Evolutionary conservation across 768 basidiomycete species (phyloP), one percentile per base, ranked within the genome.

Genomic region (Roridomyces roridus): DNA sequence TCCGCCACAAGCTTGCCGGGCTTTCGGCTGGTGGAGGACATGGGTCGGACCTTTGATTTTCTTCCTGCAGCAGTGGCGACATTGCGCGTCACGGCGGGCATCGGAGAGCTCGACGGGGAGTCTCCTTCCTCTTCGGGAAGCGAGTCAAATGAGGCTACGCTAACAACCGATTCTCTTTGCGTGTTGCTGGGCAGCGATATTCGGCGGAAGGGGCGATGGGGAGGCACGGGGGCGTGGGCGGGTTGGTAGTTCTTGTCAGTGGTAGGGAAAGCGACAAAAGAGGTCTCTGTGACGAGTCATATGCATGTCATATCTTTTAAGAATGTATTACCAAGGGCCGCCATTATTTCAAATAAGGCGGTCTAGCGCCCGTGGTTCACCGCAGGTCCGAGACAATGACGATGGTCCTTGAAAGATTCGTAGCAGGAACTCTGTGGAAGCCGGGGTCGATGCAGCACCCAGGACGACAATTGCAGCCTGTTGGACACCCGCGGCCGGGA

Each of bases 121-220:
- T 57, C 57, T 23, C 69, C 71, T 34, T 71, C 81, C 66, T 90
- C 81, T 66, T 89, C 89, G 4, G 82, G 78, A 9, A 88, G 74
- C 0, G 90, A 91, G 55, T 90, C 89, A 64, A 88, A 85, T 0
- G 92, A 92, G 5, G 85, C 79, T 17, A 91, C 77, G 68, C 89
- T 92, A 44, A 81, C 82, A 11, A 89, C 79, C 0, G 90, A 91
- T 39, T 86, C 81, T 34, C 89, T 75, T 11, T 80, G 68, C 9
- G 80, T 79, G 52, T 81, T 69, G 35, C 82, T 76, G 50, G 85
- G 79, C 47, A 89, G 70, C 35, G 85, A 87, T 53, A 87, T 87
- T 34, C 86, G 77, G 51, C 86, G 78, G 65, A 87, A 87, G 11
- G 86, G 85, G 26, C 85, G 75, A 71, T 85, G 77, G 12, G 80